Conservation (phyloP, 441 rosid species). For the Cnidoscolus chayamansa region DNA sequence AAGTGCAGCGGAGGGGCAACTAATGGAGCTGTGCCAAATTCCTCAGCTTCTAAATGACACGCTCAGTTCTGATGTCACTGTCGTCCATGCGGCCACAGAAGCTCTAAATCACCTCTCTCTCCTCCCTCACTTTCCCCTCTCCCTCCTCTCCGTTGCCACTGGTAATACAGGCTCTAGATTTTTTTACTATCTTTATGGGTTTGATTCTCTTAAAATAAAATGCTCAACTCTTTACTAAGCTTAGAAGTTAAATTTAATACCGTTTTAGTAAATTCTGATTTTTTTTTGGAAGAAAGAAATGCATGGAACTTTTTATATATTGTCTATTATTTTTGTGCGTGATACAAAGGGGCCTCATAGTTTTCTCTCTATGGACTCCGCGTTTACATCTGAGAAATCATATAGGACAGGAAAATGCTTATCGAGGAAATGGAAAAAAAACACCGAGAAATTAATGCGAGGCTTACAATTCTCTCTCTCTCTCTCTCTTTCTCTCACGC, state of each 20-base stretch:
- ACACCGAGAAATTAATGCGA: not conserved
- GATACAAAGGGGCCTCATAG: not conserved
- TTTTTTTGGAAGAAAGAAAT: not conserved
- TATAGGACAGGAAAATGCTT: not conserved
- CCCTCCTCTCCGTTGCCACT: constrained; percentile 62
- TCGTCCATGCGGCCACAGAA: constrained; percentile 49
- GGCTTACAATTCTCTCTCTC: not conserved
- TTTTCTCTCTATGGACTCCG: not conserved
- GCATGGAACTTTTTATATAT: not conserved
- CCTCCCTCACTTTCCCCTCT: constrained; percentile 59
- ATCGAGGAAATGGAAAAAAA: not conserved
- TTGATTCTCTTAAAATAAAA: not conserved
- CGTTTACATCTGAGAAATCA: not conserved
- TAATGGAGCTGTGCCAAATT: constrained; percentile 45
- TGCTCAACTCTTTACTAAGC: not conserved
- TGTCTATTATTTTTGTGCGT: not conserved
- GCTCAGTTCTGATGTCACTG: constrained; percentile 49
- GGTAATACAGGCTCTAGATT: constrained; percentile 31
- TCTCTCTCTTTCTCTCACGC: not conserved
- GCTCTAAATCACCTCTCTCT: constrained; percentile 65
- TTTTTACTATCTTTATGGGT: not conserved
- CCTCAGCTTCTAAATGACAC: constrained; percentile 59
- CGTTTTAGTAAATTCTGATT: not conserved
- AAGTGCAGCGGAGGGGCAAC: not conserved
- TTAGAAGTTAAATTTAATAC: not conserved